Evolutionary conservation across 345 rosid species (phyloP), one percentile per base, ranked within the genome.

Genomic region (Viola odorata): DNA sequence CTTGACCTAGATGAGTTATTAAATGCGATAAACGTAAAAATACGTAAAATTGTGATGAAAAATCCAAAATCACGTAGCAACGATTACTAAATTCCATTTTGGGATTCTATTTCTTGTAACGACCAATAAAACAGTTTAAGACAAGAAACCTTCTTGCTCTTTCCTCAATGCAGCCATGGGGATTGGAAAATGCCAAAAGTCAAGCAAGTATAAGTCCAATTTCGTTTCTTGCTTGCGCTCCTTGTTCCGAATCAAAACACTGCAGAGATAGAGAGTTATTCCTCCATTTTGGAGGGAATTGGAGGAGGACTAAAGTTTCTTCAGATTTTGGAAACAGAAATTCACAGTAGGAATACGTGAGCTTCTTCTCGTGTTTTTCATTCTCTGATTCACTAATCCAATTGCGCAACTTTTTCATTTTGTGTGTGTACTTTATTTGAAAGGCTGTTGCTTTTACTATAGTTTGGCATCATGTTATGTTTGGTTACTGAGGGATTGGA

Each of bases 101-200:
- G n/a, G n/a, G n/a, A n/a, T n/a, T n/a, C n/a, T n/a, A n/a, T n/a
- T n/a, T n/a, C n/a, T n/a, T n/a, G n/a, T n/a, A n/a, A n/a, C n/a
- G n/a, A n/a, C n/a, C n/a, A n/a, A n/a, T n/a, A n/a, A 23, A 23
- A 23, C 32, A 23, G 32, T 1, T 23, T 0, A 23, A 23, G 32
- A 23, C 32, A 23, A 23, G 32, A 23, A 23, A 23, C 32, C 2
- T 23, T 23, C 32, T 76, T 76, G 78, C 83, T 69, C 70, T 69
- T 71, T 81, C 71, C 71, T 69, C 71, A 74, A 80, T 64, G 80
- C 77, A 77, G 76, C 77, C 82, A 74, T 65, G 75, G 70, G 51
- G 69, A 65, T 23, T 1, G 32, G 32, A 23, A 65, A 41, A 50
- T 58, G 61, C 64, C 66, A 71, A 68, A 72, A 70, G 72, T 56